A percentile compares a stretch with the other conserved stretches of the same genome.
These are phyloP conservation scores for Fusarium mexicanum DNA, from an alignment of 2,329 filamentous ascomycete species.

Conservation along the genomic window DNA sequence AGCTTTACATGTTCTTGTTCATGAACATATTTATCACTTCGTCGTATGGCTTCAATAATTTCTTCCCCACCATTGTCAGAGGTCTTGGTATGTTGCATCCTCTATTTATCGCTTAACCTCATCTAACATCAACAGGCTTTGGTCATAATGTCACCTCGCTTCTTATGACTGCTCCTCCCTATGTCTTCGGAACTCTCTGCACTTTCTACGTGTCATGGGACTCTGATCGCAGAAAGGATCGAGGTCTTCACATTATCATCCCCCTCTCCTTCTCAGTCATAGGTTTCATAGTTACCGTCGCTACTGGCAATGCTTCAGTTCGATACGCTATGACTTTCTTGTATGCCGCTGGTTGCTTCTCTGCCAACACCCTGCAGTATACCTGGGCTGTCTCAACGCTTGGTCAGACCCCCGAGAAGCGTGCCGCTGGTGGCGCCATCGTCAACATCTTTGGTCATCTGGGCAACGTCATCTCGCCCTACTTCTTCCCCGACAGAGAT, in stretches of 20 bases:
- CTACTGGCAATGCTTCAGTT: conserved; percentile 53
- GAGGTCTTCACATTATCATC: conserved; percentile 67
- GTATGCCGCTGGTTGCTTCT: conserved; percentile 34
- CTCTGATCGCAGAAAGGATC: conserved; percentile 68
- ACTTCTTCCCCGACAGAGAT: conserved; percentile 48
- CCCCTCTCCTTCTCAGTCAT: conserved; percentile 64
- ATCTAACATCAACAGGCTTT: conserved; percentile 47
- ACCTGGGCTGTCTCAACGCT: conserved; percentile 49
- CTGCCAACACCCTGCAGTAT: conserved; percentile 48
- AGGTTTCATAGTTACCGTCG: conserved; percentile 68
- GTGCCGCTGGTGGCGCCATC: conserved; percentile 48
- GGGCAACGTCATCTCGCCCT: conserved; percentile 53
- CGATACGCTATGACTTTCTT: conserved; percentile 40
- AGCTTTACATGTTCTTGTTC: conserved; percentile 36
- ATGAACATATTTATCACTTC: conserved; percentile 40
- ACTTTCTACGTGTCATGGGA: conserved; percentile 68
- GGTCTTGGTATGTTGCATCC: conserved; percentile 55
- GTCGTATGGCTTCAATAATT: conserved; percentile 47
- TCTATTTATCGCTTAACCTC: fast-evolving
- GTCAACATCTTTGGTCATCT: conserved; percentile 51
- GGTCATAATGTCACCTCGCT: conserved; percentile 60
- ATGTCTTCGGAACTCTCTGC: conserved; percentile 63
- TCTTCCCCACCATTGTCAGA: conserved; percentile 62
- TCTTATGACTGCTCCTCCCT: conserved; percentile 66
- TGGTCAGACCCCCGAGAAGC: conserved; percentile 51